Conservation (phyloP, 148 eudicot species). For the Chenopodium quinoa region DNA sequence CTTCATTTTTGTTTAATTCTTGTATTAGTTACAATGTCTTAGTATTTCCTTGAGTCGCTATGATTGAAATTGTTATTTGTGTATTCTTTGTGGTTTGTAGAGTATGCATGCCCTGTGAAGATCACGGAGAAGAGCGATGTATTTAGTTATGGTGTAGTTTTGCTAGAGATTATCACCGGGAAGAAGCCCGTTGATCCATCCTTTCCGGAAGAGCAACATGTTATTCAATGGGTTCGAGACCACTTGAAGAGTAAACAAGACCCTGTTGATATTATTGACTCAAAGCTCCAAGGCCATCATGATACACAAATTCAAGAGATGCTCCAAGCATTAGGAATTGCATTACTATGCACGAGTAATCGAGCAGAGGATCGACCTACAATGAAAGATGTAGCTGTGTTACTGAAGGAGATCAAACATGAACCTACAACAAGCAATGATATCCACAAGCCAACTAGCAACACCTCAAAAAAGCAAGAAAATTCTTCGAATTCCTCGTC, state of each 20-base stretch:
- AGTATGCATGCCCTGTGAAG: constrained; percentile 57
- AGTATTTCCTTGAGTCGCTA: neutral
- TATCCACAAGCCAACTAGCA: constrained; percentile 33
- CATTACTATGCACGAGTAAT: constrained; percentile 78
- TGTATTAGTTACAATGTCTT: too few species aligned
- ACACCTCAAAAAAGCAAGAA: constrained; percentile 23
- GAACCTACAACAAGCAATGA: constrained; percentile 46
- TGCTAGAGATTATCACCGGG: constrained; percentile 74
- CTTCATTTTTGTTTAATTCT: too few species aligned
- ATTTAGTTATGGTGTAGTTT: constrained; percentile 84
- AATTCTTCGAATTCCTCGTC: constrained; percentile 34
- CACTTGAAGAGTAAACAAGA: constrained; percentile 66
- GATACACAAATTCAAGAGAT: constrained; percentile 85
- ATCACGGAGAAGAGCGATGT: constrained; percentile 82
- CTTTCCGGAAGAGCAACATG: constrained; percentile 55
- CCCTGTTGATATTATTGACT: constrained; percentile 63
- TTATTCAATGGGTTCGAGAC: constrained; percentile 78
- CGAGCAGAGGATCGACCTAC: constrained; percentile 78
- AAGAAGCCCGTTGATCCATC: constrained; percentile 70
- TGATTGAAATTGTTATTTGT: neutral
- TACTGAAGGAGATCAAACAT: constrained; percentile 61
- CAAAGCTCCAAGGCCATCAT: constrained; percentile 62
- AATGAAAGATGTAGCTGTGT: constrained; percentile 84
- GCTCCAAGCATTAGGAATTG: constrained; percentile 82
- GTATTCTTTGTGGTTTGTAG: constrained; percentile 33